Conservation (phyloP, 179 eudicot genomes). For the Heliamphora pulchella region DNA sequence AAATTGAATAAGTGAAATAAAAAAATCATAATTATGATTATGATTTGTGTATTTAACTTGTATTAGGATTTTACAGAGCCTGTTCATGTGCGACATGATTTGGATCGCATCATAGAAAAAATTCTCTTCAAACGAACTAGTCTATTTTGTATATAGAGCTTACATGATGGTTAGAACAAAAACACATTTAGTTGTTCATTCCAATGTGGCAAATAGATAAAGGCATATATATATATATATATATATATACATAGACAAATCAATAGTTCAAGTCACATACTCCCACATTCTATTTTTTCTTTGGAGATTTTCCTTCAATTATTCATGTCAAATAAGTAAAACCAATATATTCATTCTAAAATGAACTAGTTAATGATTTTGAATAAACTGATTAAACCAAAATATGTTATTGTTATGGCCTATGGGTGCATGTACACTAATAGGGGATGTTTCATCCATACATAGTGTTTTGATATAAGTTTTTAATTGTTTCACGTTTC, state of each 20-base stretch:
- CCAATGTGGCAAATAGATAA: constrained; percentile 14
- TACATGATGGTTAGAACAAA: constrained; percentile 20
- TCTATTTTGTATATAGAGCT: constrained; percentile 12
- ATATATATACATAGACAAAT: background rate
- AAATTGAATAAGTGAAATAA: too few relatives aligned
- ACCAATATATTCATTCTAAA: too few relatives aligned
- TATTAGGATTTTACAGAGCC: background rate
- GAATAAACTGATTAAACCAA: too few relatives aligned
- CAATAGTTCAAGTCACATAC: constrained; percentile 19
- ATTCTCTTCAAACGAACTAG: constrained; percentile 16
- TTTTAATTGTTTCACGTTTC: too few relatives aligned
- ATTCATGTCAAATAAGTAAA: background rate
- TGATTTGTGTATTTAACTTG: too few relatives aligned
- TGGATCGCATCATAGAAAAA: constrained; percentile 10
- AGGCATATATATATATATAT: constrained; percentile 8
- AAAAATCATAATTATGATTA: too few relatives aligned
- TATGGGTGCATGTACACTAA: too few relatives aligned
- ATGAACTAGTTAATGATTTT: too few relatives aligned
- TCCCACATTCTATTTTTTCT: background rate
- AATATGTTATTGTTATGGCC: too few relatives aligned
- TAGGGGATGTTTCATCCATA: too few relatives aligned
- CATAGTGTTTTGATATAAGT: too few relatives aligned
- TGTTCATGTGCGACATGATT: constrained; percentile 9
- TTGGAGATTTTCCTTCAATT: background rate
- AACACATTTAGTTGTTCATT: constrained; percentile 16